Evolutionary conservation across 768 basidiomycete genomes (phyloP).

Genomic region (Boletus rubropictus): DNA sequence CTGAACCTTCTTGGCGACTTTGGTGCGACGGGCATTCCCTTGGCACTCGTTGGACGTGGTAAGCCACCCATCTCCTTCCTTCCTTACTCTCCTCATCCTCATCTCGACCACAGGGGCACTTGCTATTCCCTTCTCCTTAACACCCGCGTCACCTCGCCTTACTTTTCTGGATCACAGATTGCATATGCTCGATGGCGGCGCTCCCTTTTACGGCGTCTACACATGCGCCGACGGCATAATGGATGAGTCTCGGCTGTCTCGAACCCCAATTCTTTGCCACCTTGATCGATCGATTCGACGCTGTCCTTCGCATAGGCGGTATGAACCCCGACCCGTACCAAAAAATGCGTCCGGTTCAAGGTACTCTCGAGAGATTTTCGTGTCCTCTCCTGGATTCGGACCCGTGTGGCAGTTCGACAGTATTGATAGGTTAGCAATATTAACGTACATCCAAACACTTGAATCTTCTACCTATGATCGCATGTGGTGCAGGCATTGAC

Average conservation of each 20-base stretch:
- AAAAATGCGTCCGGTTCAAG: constrained; percentile 57
- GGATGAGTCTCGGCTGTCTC: constrained; percentile 73
- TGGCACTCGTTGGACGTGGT: constrained; percentile 83
- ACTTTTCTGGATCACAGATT: constrained; percentile 43
- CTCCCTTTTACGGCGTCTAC: constrained; percentile 75
- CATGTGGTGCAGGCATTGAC: no score
- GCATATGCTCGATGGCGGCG: constrained; percentile 67
- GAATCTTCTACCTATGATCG: no score
- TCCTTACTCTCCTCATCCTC: background rate
- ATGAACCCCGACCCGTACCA: constrained; percentile 40
- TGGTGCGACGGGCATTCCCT: constrained; percentile 66
- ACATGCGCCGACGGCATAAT: constrained; percentile 64
- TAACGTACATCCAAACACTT: no score
- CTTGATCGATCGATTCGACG: constrained; percentile 53
- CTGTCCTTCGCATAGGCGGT: constrained; percentile 41
- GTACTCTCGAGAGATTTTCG: constrained; percentile 53
- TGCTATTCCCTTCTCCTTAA: constrained; percentile 71
- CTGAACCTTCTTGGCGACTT: constrained; percentile 78
- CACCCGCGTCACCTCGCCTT: constrained; percentile 25
- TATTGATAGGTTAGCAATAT: no score
- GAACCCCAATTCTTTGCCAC: constrained; percentile 66
- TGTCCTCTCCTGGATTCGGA: no score
- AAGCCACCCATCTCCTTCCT: constrained; percentile 1
- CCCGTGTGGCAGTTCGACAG: no score
- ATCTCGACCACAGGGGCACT: constrained; percentile 49